These are phyloP conservation scores for Pseudocercospora ulei DNA, from an alignment of 2,329 filamentous ascomycete genomes.

Conservation along the genomic window DNA sequence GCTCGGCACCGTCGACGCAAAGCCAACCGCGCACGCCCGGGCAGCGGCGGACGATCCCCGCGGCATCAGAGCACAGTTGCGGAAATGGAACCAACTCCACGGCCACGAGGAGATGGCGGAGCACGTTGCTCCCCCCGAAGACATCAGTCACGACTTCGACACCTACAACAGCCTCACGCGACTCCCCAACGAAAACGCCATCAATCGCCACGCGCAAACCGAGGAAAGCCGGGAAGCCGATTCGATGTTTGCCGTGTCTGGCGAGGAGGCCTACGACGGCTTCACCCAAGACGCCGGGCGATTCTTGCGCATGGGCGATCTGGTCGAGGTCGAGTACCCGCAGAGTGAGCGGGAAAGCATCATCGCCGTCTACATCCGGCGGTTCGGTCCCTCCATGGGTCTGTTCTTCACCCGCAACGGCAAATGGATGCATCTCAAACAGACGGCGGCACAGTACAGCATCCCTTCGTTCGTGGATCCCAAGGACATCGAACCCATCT, in stretches of 20 bases:
- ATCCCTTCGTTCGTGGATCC: conserved; percentile 43
- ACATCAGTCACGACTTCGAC: conserved; percentile 26
- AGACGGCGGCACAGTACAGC: conserved; percentile 41
- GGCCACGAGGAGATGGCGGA: conserved; percentile 23
- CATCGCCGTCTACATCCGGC: conserved; percentile 44
- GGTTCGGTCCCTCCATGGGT: conserved; percentile 5
- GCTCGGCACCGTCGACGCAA: no score
- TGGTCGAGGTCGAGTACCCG: conserved; percentile 40
- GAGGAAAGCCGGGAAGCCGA: conserved; percentile 24
- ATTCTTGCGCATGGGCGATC: conserved; percentile 40
- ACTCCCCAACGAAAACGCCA: conserved; percentile 26
- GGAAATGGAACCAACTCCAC: conserved; percentile 40
- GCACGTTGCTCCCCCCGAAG: conserved; percentile 16
- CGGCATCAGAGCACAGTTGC: conserved; percentile 34
- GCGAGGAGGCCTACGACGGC: conserved; percentile 30
- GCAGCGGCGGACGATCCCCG: no score
- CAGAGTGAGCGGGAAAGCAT: conserved; percentile 35
- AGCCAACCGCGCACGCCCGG: no score
- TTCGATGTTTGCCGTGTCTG: conserved; percentile 18
- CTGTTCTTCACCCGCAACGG: conserved; percentile 47
- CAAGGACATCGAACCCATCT: conserved; percentile 40
- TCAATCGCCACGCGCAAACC: conserved; percentile 22
- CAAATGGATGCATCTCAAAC: conserved; percentile 39
- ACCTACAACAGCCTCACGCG: conserved; percentile 29
- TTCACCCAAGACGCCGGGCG: conserved; percentile 32